Evolutionary conservation across 2,329 filamentous ascomycete genomes (phyloP).

Genomic region (Penicillium sp.): DNA sequence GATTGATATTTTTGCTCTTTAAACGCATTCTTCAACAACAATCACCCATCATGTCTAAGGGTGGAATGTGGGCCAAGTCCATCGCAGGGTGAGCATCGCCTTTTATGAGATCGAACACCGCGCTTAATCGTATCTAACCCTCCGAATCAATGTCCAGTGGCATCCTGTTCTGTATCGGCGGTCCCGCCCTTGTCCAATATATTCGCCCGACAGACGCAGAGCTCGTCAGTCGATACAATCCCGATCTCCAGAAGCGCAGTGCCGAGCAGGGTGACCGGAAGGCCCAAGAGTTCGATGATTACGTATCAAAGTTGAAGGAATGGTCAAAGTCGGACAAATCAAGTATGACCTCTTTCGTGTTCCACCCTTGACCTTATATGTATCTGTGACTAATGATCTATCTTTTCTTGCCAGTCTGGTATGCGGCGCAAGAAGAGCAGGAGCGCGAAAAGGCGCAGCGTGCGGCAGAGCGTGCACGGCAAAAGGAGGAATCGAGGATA

Average conservation of each 20-base stretch:
- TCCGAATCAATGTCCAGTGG: slow-evolving; percentile 49
- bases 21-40: neutral
- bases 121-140: neutral
- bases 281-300: slow-evolving; percentile 83
- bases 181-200: slow-evolving; percentile 75
- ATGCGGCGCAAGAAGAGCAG: slow-evolving; percentile 33
- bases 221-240: slow-evolving; percentile 83
- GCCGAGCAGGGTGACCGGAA: slow-evolving; percentile 70
- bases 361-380: too few species aligned
- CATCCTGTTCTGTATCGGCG: slow-evolving; percentile 66
- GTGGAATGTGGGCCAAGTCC: slow-evolving; percentile 60
- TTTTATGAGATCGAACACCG: slow-evolving; percentile 5
- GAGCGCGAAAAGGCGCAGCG: slow-evolving; percentile 24
- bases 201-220: slow-evolving; percentile 76
- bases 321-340: slow-evolving; percentile 88
- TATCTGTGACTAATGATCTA: neutral
- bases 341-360: slow-evolving; percentile 49
- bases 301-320: slow-evolving; percentile 75
- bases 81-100: slow-evolving; percentile 53
- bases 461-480: slow-evolving; percentile 19
- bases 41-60: slow-evolving; percentile 38
- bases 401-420: slow-evolving; percentile 31
- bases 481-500: slow-evolving; percentile 28
- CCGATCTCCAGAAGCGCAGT: slow-evolving; percentile 82
- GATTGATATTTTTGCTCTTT: too few species aligned